Conservation (phyloP, 441 rosid species). For the Raphanus hybrid region DNA sequence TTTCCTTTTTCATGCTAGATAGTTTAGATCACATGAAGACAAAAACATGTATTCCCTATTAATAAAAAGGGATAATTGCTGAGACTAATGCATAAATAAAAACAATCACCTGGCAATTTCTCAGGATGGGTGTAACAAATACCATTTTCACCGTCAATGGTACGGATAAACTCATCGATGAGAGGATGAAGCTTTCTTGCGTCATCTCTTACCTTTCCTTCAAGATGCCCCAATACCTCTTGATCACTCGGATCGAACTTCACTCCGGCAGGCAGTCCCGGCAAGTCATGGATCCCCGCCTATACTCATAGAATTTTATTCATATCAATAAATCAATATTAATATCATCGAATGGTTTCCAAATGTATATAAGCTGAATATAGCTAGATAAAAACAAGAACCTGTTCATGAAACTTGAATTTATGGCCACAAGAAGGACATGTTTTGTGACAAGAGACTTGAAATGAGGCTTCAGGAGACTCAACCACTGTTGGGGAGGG, state of each 20-base stretch:
- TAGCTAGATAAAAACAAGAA: slow-evolving; percentile 25
- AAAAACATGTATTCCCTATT: not conserved
- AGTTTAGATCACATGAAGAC: slow-evolving; percentile 1
- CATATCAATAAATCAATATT: not conserved
- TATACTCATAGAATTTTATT: slow-evolving; percentile 16
- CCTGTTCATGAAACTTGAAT: slow-evolving; percentile 72
- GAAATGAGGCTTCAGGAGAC: slow-evolving; percentile 33
- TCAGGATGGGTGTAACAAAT: slow-evolving; percentile 77
- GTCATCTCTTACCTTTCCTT: slow-evolving; percentile 60
- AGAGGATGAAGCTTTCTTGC: slow-evolving; percentile 62
- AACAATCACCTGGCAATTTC: slow-evolving; percentile 62
- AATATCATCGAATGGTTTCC: not conserved
- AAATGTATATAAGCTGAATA: not conserved
- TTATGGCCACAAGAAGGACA: slow-evolving; percentile 94
- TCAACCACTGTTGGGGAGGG: slow-evolving; percentile 39
- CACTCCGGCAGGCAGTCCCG: slow-evolving; percentile 72
- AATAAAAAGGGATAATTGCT: not conserved
- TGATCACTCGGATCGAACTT: slow-evolving; percentile 77
- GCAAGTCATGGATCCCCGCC: slow-evolving; percentile 65
- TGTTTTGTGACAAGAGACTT: slow-evolving; percentile 39
- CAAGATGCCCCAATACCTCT: slow-evolving; percentile 67
- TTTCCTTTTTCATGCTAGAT: not conserved
- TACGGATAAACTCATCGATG: slow-evolving; percentile 66
- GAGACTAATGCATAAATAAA: not conserved
- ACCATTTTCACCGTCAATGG: slow-evolving; percentile 70